Conservation (phyloP, 345 rosid species). For the Cardamine chenopodiifolia region DNA sequence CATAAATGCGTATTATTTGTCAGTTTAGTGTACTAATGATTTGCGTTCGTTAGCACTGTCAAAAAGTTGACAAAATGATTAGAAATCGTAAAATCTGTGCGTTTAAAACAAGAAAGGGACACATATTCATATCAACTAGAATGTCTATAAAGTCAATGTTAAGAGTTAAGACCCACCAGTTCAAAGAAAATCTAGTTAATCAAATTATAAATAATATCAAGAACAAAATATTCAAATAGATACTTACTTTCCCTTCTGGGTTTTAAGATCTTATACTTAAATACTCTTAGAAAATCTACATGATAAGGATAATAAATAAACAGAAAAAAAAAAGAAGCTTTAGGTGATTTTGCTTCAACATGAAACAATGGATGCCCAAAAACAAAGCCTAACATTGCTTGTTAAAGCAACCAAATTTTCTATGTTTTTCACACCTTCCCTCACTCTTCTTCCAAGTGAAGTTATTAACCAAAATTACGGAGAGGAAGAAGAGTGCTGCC, state of each 20-base stretch:
- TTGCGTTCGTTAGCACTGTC: not conserved
- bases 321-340: constrained; percentile 31
- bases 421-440: constrained; percentile 29
- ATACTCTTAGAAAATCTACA: too few relatives aligned
- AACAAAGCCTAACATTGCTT: constrained; percentile 54
- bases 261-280: constrained; percentile 27
- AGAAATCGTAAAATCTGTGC: constrained; percentile 26
- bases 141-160: not conserved
- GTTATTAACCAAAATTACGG: constrained; percentile 22
- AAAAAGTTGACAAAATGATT: constrained; percentile 16
- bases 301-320: too few relatives aligned
- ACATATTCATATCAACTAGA: constrained; percentile 16
- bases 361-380: constrained; percentile 80
- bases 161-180: not conserved
- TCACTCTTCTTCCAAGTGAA: constrained; percentile 43
- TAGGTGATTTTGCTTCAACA: constrained; percentile 64
- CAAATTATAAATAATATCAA: constrained; percentile 19
- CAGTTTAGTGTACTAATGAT: constrained; percentile 18
- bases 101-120: constrained; percentile 32
- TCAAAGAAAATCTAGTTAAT: not conserved
- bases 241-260: constrained; percentile 32
- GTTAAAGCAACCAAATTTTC: constrained; percentile 57
- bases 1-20: constrained; percentile 22
- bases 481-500: constrained; percentile 33
- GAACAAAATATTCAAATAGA: constrained; percentile 38